Conservation (phyloP, 1,284 basidiomycete genomes). For the Microbotryum saponariae region DNA sequence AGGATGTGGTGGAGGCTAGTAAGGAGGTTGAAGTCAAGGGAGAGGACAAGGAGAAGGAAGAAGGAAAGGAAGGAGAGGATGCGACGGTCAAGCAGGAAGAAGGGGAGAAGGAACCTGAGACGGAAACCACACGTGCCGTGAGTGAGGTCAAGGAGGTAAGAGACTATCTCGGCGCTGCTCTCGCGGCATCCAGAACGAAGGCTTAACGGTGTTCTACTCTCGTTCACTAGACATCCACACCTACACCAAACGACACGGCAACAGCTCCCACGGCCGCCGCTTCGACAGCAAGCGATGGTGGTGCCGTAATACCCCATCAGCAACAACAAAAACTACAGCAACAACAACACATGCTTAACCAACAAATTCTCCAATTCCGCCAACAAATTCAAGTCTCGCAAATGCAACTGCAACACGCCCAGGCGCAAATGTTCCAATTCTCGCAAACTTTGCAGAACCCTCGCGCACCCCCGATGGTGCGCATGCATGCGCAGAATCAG, state of each 20-base stretch:
- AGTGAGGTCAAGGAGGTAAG: not conserved
- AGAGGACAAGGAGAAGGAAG: slow-evolving; percentile 31
- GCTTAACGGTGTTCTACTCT: not conserved
- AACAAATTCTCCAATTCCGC: slow-evolving; percentile 11
- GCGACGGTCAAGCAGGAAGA: slow-evolving; percentile 15
- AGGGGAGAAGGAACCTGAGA: slow-evolving; percentile 13
- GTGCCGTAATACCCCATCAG: not conserved
- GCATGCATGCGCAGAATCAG: slow-evolving; percentile 49
- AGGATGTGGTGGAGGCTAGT: slow-evolving; percentile 72
- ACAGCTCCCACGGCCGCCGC: slow-evolving; percentile 17
- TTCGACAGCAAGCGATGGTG: slow-evolving; percentile 1
- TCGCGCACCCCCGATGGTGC: slow-evolving; percentile 38
- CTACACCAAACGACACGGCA: slow-evolving; percentile 18
- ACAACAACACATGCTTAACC: slow-evolving; percentile 1
- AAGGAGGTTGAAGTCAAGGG: slow-evolving; percentile 50
- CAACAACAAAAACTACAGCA: slow-evolving; percentile 1
- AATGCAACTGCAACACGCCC: slow-evolving; percentile 44
- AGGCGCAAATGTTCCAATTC: slow-evolving; percentile 28
- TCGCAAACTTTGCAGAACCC: slow-evolving; percentile 30
- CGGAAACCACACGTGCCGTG: not conserved
- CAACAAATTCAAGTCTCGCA: slow-evolving; percentile 10
- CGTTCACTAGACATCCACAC: slow-evolving; percentile 10
- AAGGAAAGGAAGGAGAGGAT: slow-evolving; percentile 25
- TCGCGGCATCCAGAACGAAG: not conserved
- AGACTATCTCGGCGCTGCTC: not conserved